Base-by-base conservation (phyloP, 2,329 filamentous ascomycete genomes). In the Didymella glomerata region DNA sequence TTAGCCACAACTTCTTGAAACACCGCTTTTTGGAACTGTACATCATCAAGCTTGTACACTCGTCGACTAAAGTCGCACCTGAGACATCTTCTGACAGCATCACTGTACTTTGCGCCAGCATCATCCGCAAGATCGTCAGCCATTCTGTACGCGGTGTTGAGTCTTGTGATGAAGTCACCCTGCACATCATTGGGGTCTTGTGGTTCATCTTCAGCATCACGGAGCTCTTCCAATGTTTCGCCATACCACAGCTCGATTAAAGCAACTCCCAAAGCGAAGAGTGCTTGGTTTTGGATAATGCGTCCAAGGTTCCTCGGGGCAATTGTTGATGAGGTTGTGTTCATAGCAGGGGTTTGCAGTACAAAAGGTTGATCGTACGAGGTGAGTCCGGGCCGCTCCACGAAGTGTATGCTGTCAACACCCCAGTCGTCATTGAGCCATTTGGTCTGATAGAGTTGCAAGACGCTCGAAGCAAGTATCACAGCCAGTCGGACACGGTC, bases 191-290 rank as follows among this genome's bases (percentile, higher is more conserved):
- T 4, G 7, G 38, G 10, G 18, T 28, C n/a, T 6, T 16, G n/a
- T 13, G 61, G 30, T 10, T 61, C 56, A 49, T 68, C 58, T 22
- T 61, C 61, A 4, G 63, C 49, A 18, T 54, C 48, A 2, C 64
- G 55, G 9, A 76, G 50, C 1, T 68, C 63, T 4, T 58, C 52
- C 3, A 77, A 57, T 2, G 70, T 48, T 51, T 69, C 62, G 2
- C 66, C 62, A 42, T 72, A 68, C 63, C 73, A 77, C 4, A 79
- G 66, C 54, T 78, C 73, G 25, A 76, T 73, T 3, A 78, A 66
- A 14, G 74, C 54, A 1, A 77, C 57, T 0, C 75, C 75, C 0
- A 77, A 59, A 0, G 74, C 69, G 46, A 76, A 78, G 3, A 78
- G 38, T 0, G 71, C 68, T 30, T 68, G 64, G 40, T 77, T 76